Evolutionary conservation across 2,329 filamentous ascomycete genomes (phyloP), one percentile per base, ranked within the genome.

Genomic region (Cladosporium sp.): DNA sequence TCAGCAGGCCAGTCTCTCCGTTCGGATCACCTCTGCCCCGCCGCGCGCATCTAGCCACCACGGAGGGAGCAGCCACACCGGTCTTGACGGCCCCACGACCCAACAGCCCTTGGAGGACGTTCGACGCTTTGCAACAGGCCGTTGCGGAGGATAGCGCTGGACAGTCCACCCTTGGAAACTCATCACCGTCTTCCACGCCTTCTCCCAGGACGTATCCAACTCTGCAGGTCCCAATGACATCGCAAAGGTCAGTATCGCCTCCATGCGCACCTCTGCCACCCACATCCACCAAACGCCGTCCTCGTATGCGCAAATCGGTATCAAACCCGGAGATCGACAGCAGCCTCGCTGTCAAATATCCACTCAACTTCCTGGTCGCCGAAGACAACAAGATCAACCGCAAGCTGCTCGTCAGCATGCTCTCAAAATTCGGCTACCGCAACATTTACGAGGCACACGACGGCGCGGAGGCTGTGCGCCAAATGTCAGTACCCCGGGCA

Each of bases 361-460:
- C 87, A 1, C 76, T 89, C 8, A 86, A 81, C 9, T 85, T 90
- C 61, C 77, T 90, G 2, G 83, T 90, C 1, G 87, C 85, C 3
- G 87, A 90, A 72, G 87, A 90, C 71, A 90, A 90, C 70, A 81
- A 81, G 61, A 87, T 89, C 71, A 89, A 89, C 66, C 82, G 87
- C 56, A 83, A 82, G 45, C 80, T 89, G 0, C 77, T 89, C 15
- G 80, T 87, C 25, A 84, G 75, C 64, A 88, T 88, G 80, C 79
- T 90, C 7, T 75, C 75, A 20, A 87, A 86, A 63, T 79, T 90
- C 13, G 87, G 87, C 12, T 89, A 89, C 69, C 75, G 74, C 25
- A 78, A 79, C 56, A 79, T 89, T 13, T 76, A 80, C 56, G 81
- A 89, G 68, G 87, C 87, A 0, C 85, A 85, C 64, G 85, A 90